Evolutionary conservation across 2,329 filamentous ascomycete species (phyloP), one percentile per base, ranked within the genome.

Genomic region (Ambrosiella xylebori): DNA sequence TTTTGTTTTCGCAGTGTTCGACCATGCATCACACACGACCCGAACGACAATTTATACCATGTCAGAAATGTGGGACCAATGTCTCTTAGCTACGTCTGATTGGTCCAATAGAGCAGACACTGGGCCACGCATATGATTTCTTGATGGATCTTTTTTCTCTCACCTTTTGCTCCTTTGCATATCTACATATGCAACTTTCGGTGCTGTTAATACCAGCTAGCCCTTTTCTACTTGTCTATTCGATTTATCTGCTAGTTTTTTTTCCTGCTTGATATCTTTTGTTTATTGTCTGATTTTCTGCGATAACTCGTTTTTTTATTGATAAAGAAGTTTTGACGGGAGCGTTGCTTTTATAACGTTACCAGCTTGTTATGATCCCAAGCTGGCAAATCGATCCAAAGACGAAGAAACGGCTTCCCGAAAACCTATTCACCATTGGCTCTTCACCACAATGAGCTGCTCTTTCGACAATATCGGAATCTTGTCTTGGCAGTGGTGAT

Each of bases 271-370:
- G 35, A 12, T 36, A 53, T 54, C 61, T 61, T 54, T 64, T 61
- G 56, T 63, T 57, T 59, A 36, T 61, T 61, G 63, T 63, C 45
- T 58, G 54, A 61, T 62, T 60, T 64, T 63, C 59, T 62, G 64
- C 62, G 59, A 62, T 63, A 40, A 36, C 56, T 57, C 53, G 13
- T 52, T 57, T 13, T 8, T 51, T 19, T 27, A 27, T 27, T 40
- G 52, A 38, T 56, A 35, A 40, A 49, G 44, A 57, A 57, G 36
- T 13, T 41, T 57, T 54, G 11, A 54, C 36, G 36, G 55, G 51
- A 57, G 55, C 44, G 15, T 37, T 51, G 44, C 17, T 49, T 57
- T 51, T 35, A 50, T 50, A 38, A 50, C 17, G 44, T 12, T 41
- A 13, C 50, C 44, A 17, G 35, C 38, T 45, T 57, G 45, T 57